Conservation (phyloP, 768 basidiomycete genomes). For the Serendipita sp. region DNA sequence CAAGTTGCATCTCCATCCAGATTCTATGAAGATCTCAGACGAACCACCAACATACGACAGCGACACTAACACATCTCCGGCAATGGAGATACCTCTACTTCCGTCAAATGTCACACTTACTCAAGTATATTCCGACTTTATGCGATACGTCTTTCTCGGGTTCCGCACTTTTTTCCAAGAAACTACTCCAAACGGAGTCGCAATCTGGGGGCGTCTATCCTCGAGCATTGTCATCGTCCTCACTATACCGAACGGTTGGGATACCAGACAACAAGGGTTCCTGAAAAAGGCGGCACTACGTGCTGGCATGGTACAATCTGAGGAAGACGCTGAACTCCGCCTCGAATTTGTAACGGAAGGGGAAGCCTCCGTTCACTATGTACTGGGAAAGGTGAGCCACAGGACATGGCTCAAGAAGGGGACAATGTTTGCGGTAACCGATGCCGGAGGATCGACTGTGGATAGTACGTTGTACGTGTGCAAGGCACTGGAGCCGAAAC, state of each 20-base stretch:
- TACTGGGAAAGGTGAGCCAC: not conserved
- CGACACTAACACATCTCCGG: not conserved
- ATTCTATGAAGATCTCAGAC: not conserved
- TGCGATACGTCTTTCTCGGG: not conserved
- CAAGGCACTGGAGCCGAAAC: not conserved
- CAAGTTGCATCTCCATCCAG: slow-evolving; percentile 6
- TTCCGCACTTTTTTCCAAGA: not conserved
- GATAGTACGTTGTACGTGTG: slow-evolving; percentile 6
- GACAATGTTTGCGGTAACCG: not conserved
- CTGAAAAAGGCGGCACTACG: not conserved
- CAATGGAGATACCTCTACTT: slow-evolving; percentile 1
- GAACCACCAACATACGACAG: not conserved
- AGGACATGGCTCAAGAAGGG: not conserved
- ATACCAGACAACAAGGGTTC: not conserved
- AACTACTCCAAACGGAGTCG: not conserved
- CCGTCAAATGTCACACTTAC: not conserved
- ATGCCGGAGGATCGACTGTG: slow-evolving; percentile 6
- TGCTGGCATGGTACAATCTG: not conserved
- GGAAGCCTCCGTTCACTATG: slow-evolving; percentile 8
- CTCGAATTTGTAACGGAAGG: slow-evolving; percentile 6
- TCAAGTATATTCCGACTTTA: slow-evolving; percentile 5
- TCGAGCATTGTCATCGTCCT: not conserved
- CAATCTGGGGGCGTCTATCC: not conserved
- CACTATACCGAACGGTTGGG: not conserved
- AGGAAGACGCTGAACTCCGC: not conserved